Percentiles rank a stretch among this genome's conserved stretches.
Evolutionary conservation across 2,329 filamentous ascomycete species (phyloP).

Genomic region (Colletotrichum sp.): DNA sequence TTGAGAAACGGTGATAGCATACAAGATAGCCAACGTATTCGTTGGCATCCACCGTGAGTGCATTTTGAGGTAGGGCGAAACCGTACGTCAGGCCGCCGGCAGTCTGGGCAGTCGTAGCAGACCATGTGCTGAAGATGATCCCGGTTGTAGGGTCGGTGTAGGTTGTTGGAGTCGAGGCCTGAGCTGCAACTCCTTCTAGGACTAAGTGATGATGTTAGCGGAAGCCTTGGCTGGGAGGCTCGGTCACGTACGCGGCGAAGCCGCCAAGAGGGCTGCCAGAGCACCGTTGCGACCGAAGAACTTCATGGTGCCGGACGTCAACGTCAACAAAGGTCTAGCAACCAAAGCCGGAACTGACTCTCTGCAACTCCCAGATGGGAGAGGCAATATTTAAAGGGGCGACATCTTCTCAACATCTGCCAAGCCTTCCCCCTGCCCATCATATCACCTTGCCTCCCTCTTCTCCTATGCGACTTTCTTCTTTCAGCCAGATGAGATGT

Average conservation of each 20-base stretch:
- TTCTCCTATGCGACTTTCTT: background rate
- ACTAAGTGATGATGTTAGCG: constrained; percentile 5
- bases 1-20: constrained; percentile 20
- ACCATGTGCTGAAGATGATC: constrained; percentile 59
- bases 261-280: constrained; percentile 16
- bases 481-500: background rate
- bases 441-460: background rate
- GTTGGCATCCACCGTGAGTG: constrained; percentile 48
- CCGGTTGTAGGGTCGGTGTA: constrained; percentile 54
- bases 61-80: constrained; percentile 56
- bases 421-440: background rate
- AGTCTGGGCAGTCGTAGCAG: constrained; percentile 37
- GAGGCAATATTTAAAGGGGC: constrained; percentile 2
- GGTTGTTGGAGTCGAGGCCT: constrained; percentile 16
- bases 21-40: constrained; percentile 68
- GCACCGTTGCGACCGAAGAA: constrained; percentile 15
- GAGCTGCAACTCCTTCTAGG: constrained; percentile 18
- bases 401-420: background rate
- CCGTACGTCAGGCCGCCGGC: constrained; percentile 57
- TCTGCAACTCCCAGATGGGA: background rate
- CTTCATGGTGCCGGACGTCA: constrained; percentile 15
- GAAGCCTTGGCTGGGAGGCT: background rate
- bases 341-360: background rate
- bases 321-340: constrained; percentile 2
- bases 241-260: constrained; percentile 3